These are phyloP conservation scores for Shiraia sp. DNA, from an alignment of 2,329 filamentous ascomycete genomes.

Conservation along the genomic window DNA sequence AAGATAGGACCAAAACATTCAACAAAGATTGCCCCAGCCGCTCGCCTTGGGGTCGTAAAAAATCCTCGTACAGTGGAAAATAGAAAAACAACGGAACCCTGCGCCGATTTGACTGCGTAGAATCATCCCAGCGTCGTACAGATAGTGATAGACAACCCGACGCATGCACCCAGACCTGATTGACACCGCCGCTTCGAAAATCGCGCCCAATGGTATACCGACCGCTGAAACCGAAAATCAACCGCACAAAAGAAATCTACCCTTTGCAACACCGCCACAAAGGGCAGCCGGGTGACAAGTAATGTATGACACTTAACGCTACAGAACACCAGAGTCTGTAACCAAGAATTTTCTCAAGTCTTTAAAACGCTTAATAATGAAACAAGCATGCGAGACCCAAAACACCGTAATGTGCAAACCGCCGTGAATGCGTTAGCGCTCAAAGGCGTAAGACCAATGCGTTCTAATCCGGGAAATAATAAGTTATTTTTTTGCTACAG, in stretches of 20 bases:
- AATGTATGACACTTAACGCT: slow-evolving; percentile 35
- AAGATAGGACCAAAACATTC: slow-evolving; percentile 31
- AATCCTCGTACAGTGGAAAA: slow-evolving; percentile 41
- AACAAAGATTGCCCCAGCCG: slow-evolving; percentile 35
- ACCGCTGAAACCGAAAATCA: slow-evolving; percentile 39
- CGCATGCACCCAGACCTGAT: slow-evolving; percentile 40
- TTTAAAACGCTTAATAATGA: slow-evolving; percentile 39
- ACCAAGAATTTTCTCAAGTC: slow-evolving; percentile 40
- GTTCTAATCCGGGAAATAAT: slow-evolving; percentile 40
- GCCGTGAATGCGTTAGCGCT: slow-evolving; percentile 47
- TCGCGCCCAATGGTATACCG: slow-evolving; percentile 48
- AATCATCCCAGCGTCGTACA: slow-evolving; percentile 49
- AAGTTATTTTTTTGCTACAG: slow-evolving; percentile 38
- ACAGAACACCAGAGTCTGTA: slow-evolving; percentile 43
- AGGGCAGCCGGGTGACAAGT: slow-evolving; percentile 32
- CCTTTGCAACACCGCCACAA: slow-evolving; percentile 33
- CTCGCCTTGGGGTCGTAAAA: slow-evolving; percentile 21
- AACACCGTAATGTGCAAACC: slow-evolving; percentile 46
- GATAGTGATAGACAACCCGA: slow-evolving; percentile 36
- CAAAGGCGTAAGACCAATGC: slow-evolving; percentile 43
- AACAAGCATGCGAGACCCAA: slow-evolving; percentile 42
- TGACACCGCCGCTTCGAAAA: slow-evolving; percentile 46
- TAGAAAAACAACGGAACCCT: slow-evolving; percentile 27
- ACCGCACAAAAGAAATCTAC: slow-evolving; percentile 48
- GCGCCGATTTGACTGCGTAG: slow-evolving; percentile 38